These are phyloP conservation scores for Alternaria infectoria DNA, from an alignment of 2,329 filamentous ascomycete genomes.

Conservation along the genomic window DNA sequence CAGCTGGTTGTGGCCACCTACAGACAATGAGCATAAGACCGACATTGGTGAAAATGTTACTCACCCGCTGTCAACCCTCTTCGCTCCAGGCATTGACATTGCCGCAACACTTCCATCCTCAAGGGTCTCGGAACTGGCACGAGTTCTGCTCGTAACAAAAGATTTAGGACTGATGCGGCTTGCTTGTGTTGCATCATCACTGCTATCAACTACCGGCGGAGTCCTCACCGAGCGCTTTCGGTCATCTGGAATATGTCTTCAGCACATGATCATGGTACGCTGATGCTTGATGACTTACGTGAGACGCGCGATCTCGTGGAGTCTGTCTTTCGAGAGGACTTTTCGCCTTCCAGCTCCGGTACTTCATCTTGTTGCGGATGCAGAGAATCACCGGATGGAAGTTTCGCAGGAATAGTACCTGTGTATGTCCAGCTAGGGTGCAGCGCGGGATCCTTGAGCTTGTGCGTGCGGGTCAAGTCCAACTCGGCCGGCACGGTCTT, in stretches of 20 bases:
- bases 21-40: slow-evolving; percentile 5
- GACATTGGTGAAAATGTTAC: neutral
- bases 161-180: slow-evolving; percentile 34
- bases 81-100: neutral
- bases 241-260: slow-evolving; percentile 27
- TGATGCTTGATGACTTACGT: slow-evolving; percentile 23
- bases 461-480: slow-evolving; percentile 9
- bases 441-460: slow-evolving; percentile 33
- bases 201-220: slow-evolving; percentile 25
- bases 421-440: slow-evolving; percentile 42
- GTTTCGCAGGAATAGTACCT: slow-evolving; percentile 33
- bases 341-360: slow-evolving; percentile 40
- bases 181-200: slow-evolving; percentile 30
- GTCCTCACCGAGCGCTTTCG: slow-evolving; percentile 31
- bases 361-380: slow-evolving; percentile 34
- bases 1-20: slow-evolving; percentile 23
- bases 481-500: slow-evolving; percentile 5
- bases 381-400: slow-evolving; percentile 43
- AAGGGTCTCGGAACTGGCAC: slow-evolving; percentile 24
- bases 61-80: slow-evolving; percentile 10
- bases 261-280: neutral
- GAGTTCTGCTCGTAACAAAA: slow-evolving; percentile 31
- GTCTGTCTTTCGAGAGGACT: slow-evolving; percentile 36
- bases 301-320: slow-evolving; percentile 38
- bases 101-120: slow-evolving; percentile 6